Evolutionary conservation across 306 rosid genomes (phyloP).

Genomic region (Pyrus communis): DNA sequence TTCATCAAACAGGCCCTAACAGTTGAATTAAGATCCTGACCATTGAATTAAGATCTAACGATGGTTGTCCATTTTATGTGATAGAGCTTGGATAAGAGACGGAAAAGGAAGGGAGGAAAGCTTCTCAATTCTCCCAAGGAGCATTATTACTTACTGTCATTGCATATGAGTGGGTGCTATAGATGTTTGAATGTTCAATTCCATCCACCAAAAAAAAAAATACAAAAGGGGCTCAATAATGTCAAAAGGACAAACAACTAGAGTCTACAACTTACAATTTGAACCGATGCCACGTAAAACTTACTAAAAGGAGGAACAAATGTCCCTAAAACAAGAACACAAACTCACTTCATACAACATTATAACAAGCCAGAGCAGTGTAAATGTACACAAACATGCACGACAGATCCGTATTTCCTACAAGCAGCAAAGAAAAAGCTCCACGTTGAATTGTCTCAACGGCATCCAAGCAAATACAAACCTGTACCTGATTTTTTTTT

Average conservation of each 20-base stretch:
- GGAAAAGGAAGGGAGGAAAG: neutral
- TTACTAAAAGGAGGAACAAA: neutral
- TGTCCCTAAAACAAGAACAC: neutral
- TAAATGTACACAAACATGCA: neutral
- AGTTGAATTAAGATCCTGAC: no score
- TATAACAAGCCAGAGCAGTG: neutral
- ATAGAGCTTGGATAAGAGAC: neutral
- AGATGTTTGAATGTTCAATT: neutral
- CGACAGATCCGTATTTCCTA: neutral
- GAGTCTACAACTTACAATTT: neutral
- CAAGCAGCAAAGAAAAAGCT: conserved; percentile 14
- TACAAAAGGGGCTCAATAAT: neutral
- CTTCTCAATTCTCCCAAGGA: neutral
- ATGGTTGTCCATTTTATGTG: no score
- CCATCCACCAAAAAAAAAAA: neutral
- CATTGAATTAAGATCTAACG: no score
- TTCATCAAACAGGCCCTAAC: no score
- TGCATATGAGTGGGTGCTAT: neutral
- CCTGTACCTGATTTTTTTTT: neutral
- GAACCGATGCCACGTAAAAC: neutral
- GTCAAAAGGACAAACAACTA: neutral
- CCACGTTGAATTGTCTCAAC: neutral
- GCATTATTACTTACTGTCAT: neutral
- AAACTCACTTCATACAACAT: neutral
- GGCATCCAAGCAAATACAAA: conserved; percentile 5